These are phyloP conservation scores for Linderina pennispora DNA, from an alignment of 192 early-diverging fungal species.

Conservation along the genomic window DNA sequence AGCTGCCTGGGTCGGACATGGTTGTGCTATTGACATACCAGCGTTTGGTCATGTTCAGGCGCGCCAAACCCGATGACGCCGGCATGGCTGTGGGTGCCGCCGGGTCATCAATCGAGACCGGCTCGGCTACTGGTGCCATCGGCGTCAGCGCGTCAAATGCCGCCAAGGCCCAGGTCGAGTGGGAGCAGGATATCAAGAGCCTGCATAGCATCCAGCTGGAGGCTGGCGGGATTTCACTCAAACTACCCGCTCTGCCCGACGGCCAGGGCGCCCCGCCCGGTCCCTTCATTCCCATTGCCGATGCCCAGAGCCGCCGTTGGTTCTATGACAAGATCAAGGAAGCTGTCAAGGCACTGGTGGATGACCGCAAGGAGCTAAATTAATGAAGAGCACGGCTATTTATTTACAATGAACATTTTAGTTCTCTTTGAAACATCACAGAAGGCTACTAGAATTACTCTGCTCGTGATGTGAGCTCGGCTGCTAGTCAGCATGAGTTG, in stretches of 20 bases:
- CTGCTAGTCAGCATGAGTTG: too few relatives aligned
- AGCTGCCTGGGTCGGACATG: slow-evolving; percentile 77
- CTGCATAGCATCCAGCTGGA: slow-evolving; percentile 67
- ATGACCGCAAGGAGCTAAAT: slow-evolving; percentile 36
- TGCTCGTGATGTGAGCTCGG: too few relatives aligned
- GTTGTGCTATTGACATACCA: slow-evolving; percentile 78
- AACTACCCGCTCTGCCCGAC: slow-evolving; percentile 52
- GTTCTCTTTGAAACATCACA: neutral
- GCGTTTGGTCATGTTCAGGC: slow-evolving; percentile 65
- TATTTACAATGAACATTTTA: too few relatives aligned
- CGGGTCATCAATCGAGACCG: slow-evolving; percentile 31
- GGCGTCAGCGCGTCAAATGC: slow-evolving; percentile 50
- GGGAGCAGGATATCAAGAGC: slow-evolving; percentile 68
- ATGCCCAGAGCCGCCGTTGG: slow-evolving; percentile 55
- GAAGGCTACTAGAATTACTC: too few relatives aligned
- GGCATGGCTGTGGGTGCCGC: slow-evolving; percentile 37
- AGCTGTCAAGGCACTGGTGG: slow-evolving; percentile 51
- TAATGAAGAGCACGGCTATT: neutral
- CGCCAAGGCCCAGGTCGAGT: slow-evolving; percentile 69
- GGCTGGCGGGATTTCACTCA: slow-evolving; percentile 67
- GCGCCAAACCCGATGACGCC: slow-evolving; percentile 36
- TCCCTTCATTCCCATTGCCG: slow-evolving; percentile 68
- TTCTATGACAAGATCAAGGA: slow-evolving; percentile 68
- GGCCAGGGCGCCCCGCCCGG: slow-evolving; percentile 36
- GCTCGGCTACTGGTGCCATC: slow-evolving; percentile 26